These are phyloP conservation scores for Eremochloa ophiuroides DNA, from an alignment of 176 grass and related monocot genomes.

Conservation along the genomic window DNA sequence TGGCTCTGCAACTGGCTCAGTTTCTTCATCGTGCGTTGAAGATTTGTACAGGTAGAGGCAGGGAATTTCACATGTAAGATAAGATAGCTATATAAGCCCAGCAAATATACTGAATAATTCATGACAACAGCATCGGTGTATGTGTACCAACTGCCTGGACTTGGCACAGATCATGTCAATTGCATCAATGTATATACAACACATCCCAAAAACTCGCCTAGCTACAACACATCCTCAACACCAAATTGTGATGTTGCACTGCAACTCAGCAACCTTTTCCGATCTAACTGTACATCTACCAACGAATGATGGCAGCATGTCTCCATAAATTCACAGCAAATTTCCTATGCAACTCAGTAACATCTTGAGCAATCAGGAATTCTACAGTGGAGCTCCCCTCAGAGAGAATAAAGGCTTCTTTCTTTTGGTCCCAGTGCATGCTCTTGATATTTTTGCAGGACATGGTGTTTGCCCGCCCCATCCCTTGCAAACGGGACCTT, in stretches of 20 bases:
- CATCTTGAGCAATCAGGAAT: neutral
- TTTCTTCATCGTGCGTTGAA: neutral
- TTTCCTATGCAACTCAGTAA: neutral
- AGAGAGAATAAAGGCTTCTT: neutral
- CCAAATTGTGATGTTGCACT: constrained; percentile 6
- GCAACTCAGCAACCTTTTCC: neutral
- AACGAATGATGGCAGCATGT: neutral
- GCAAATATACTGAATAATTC: neutral
- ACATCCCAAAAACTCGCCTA: neutral
- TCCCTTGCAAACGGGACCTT: neutral
- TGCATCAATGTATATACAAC: neutral
- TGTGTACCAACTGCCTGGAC: neutral
- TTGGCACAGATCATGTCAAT: too few species aligned
- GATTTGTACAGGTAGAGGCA: neutral
- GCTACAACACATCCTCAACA: constrained; percentile 7
- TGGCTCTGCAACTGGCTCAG: neutral
- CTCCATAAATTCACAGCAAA: neutral
- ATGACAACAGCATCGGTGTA: neutral
- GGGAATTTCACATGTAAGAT: neutral
- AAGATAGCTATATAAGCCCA: neutral
- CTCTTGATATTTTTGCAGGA: neutral
- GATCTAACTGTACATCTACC: constrained; percentile 13
- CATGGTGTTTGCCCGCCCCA: neutral
- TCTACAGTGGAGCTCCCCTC: neutral
- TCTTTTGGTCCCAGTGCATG: neutral